A percentile compares a stretch with the other conserved stretches of the same genome.
Conservation (phyloP, 2,329 filamentous ascomycete species). For the Aspergillus brunneoviolaceus region DNA sequence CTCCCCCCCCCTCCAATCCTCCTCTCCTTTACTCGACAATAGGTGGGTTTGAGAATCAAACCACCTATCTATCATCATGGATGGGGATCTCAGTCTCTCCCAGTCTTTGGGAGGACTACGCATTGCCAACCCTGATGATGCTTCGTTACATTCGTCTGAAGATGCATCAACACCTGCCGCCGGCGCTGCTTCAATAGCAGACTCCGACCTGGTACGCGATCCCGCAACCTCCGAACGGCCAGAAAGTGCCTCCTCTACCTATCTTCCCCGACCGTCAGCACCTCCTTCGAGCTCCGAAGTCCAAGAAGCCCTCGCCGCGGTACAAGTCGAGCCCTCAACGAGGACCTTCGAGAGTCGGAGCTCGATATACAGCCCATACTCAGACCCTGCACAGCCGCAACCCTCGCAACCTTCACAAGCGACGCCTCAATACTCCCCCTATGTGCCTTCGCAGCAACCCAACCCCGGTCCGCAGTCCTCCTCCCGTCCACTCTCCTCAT, state of each 20-base stretch:
- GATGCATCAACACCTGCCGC: conserved; percentile 29
- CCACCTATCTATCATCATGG: conserved; percentile 60
- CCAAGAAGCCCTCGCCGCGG: conserved; percentile 16
- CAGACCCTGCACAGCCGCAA: conserved; percentile 43
- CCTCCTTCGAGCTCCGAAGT: conserved; percentile 19
- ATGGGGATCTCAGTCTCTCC: conserved; percentile 87
- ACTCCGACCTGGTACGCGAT: conserved; percentile 24
- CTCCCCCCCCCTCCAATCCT: conserved; percentile 8
- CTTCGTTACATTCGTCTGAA: conserved; percentile 45
- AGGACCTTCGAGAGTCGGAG: conserved; percentile 40
- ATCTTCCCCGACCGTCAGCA: conserved; percentile 19
- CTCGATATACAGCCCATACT: conserved; percentile 45
- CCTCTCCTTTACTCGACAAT: background rate
- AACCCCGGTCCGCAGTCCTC: conserved; percentile 39
- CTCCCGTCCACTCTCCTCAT: conserved; percentile 48
- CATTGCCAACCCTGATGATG: conserved; percentile 93
- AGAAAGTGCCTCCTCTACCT: conserved; percentile 26
- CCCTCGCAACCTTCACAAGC: conserved; percentile 9
- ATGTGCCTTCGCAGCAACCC: conserved; percentile 39
- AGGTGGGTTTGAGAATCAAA: background rate
- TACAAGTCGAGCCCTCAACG: conserved; percentile 23
- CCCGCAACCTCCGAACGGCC: conserved; percentile 21
- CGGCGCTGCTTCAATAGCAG: conserved; percentile 25
- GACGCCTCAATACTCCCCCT: conserved; percentile 46
- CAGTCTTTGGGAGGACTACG: conserved; percentile 89